Conservation (phyloP, 768 basidiomycete genomes). For the Pleurotus eryngii region DNA sequence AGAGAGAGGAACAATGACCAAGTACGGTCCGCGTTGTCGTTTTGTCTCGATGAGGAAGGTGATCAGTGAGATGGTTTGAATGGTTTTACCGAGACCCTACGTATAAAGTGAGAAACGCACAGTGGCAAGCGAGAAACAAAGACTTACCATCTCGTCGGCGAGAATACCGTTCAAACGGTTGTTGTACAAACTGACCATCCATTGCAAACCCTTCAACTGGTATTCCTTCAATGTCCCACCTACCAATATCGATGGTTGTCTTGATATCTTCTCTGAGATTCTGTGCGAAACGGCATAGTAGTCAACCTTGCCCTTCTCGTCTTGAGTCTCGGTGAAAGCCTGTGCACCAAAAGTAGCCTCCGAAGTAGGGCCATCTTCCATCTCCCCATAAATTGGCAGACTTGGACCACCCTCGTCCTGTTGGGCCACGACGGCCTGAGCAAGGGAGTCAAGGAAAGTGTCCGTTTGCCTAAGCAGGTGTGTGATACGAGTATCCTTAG, state of each 20-base stretch:
- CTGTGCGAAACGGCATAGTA: conserved; percentile 96
- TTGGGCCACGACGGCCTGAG: conserved; percentile 90
- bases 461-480: conserved; percentile 95
- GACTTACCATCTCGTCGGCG: conserved; percentile 86
- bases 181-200: conserved; percentile 98
- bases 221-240: conserved; percentile 94
- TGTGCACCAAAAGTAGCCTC: conserved; percentile 92
- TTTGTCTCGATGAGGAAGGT: conserved; percentile 92
- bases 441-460: conserved; percentile 89
- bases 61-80: conserved; percentile 93
- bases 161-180: conserved; percentile 93
- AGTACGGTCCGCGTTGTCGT: conserved; percentile 88
- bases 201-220: conserved; percentile 92
- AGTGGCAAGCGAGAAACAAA: conserved; percentile 2
- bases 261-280: conserved; percentile 80
- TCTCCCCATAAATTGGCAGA: conserved; percentile 38
- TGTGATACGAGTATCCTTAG: conserved; percentile 98
- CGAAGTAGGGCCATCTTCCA: conserved; percentile 70
- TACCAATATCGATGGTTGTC: conserved; percentile 69
- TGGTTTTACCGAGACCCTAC: conserved; percentile 93
- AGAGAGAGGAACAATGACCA: conserved; percentile 92
- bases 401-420: conserved; percentile 66
- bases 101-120: conserved; percentile 8
- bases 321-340: conserved; percentile 56
- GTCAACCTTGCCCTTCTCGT: conserved; percentile 74